Evolutionary conservation across 140 eudicot species (phyloP), one percentile per base, ranked within the genome.

Genomic region (Oenanthe javanica): DNA sequence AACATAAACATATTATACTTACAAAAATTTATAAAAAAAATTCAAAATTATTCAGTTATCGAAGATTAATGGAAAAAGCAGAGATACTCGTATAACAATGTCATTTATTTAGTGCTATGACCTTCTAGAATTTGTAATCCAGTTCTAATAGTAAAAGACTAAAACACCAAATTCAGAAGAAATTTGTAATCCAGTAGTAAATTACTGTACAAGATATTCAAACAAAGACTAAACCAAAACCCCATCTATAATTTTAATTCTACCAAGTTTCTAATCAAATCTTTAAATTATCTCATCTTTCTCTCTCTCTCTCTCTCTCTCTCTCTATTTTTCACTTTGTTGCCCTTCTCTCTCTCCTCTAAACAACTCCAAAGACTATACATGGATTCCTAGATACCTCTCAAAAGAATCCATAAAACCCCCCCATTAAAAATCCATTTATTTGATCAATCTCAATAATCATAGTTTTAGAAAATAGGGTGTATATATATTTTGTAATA

Each of bases 401-500:
- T 67, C 81, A 74, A 83, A 64, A 57, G 83, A 83, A 61, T 72
- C 79, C 84, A 85, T 85, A 83, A 88, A 88, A n/a, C 87, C 91
- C 91, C 63, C 19, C 38, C 36, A 9, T n/a, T 59, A 21, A 38
- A n/a, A 80, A 78, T n/a, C 36, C 21, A 46, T 43, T 48, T 14
- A 45, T 6, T 66, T 69, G 12, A 27, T 54, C 82, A 9, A 46
- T 74, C 55, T 42, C 19, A n/a, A 21, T 7, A 9, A 12, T 67
- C 15, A 0, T 1, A 31, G 46, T 36, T 31, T 2, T 31, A 67
- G 8, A 11, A 31, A 11, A 61, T 2, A 61, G 12, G 70, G 38
- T 43, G 6, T n/a, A 9, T 9, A 61, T 21, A 2, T 23, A 61
- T n/a, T 8, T 9, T n/a, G 70, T 61, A 0, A 61, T 8, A 59